Conservation (phyloP, 228 moss, liverwort and hornwort genomes). For the Sphagnum fallax region DNA sequence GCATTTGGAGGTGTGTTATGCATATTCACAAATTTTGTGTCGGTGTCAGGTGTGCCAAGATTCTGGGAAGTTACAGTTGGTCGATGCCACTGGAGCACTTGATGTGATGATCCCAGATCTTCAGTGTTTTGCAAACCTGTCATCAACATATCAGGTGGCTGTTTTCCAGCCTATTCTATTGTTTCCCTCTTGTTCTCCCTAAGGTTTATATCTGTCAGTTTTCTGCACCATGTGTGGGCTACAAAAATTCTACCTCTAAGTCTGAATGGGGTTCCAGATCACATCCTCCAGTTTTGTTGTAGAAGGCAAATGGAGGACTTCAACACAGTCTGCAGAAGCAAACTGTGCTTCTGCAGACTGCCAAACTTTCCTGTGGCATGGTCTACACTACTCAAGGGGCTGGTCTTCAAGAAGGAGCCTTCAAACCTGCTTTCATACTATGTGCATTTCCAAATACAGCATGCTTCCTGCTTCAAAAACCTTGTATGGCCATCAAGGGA, state of each 20-base stretch:
- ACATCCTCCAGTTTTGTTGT: conserved; percentile 51
- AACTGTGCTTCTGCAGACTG: conserved; percentile 5
- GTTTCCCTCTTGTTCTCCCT: too few species aligned
- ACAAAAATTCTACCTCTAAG: too few species aligned
- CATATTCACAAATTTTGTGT: not conserved
- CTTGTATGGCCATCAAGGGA: conserved; percentile 27
- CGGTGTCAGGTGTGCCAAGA: conserved; percentile 48
- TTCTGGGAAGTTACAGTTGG: conserved; percentile 59
- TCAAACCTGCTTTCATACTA: conserved; percentile 25
- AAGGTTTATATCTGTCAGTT: too few species aligned
- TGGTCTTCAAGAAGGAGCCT: conserved; percentile 12
- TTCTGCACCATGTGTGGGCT: too few species aligned
- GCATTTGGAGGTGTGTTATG: too few species aligned
- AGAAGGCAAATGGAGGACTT: conserved; percentile 35
- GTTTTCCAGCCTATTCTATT: not conserved
- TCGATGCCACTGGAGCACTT: conserved; percentile 60
- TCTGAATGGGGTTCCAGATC: conserved; percentile 28
- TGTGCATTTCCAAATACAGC: conserved; percentile 51
- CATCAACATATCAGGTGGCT: conserved; percentile 53
- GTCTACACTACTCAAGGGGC: conserved; percentile 55
- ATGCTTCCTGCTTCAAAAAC: conserved; percentile 39
- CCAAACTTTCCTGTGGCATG: conserved; percentile 40
- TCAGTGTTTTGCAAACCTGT: conserved; percentile 43
- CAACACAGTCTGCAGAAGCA: conserved; percentile 5
- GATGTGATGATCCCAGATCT: conserved; percentile 69